Conservation (phyloP, 495 filamentous ascomycete species). For the Pseudevernia furfuracea region DNA sequence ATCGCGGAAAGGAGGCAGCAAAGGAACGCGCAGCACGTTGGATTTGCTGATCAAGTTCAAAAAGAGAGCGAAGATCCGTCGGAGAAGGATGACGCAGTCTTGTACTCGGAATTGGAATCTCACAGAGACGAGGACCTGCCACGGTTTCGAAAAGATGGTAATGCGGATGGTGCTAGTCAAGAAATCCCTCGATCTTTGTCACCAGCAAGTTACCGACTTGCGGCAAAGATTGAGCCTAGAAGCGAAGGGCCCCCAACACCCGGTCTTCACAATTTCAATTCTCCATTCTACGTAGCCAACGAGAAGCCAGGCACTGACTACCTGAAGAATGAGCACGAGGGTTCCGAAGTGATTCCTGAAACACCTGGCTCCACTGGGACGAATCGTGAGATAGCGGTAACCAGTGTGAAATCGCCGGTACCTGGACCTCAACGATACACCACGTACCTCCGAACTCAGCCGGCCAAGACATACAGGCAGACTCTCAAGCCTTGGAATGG, state of each 20-base stretch:
- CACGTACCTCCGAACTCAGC: slow-evolving; percentile 47
- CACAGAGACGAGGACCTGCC: background rate
- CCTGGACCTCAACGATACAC: slow-evolving; percentile 45
- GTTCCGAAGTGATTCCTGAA: background rate
- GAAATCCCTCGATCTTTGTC: slow-evolving; percentile 11
- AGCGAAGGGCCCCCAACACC: slow-evolving; percentile 27
- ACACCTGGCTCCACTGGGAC: slow-evolving; percentile 13
- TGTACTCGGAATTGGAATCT: background rate
- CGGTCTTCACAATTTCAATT: slow-evolving; percentile 30
- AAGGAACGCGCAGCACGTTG: slow-evolving; percentile 41
- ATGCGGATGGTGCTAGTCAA: background rate
- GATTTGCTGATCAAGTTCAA: slow-evolving; percentile 40
- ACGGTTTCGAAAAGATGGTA: background rate
- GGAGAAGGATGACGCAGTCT: background rate
- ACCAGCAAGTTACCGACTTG: slow-evolving; percentile 15
- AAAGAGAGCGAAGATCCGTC: slow-evolving; percentile 1
- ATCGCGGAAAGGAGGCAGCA: slow-evolving; percentile 24
- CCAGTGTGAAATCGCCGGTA: slow-evolving; percentile 14
- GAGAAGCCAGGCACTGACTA: slow-evolving; percentile 27
- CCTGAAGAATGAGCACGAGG: slow-evolving; percentile 19
- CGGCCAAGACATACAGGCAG: slow-evolving; percentile 60
- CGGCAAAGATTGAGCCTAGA: slow-evolving; percentile 21
- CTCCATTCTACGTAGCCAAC: slow-evolving; percentile 27
- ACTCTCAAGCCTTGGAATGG: slow-evolving; percentile 70
- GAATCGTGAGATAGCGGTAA: background rate